phyloP scores from a whole-genome alignment of 805 yeast genomes.

The Sugiyamaella floridensis region DNA sequence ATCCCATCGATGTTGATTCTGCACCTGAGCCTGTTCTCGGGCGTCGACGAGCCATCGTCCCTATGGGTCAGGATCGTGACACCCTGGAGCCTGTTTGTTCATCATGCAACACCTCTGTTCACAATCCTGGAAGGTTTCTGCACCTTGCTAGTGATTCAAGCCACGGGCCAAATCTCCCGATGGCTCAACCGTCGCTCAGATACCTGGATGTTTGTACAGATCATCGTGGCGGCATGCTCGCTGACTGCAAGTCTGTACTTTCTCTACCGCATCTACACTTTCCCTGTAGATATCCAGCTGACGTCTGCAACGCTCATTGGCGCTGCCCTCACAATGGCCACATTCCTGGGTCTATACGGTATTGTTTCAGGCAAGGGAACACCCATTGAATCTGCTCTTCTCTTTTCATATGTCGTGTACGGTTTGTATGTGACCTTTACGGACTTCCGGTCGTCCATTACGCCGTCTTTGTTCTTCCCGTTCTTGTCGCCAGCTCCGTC shows the following conservation, averaged over 20 bases:
- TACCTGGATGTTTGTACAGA: conserved; percentile 67
- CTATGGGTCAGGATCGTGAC: conserved; percentile 38
- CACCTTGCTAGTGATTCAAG: conserved; percentile 83
- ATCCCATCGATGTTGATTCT: conserved; percentile 76
- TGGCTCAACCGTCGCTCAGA: conserved; percentile 69
- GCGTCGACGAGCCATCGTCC: conserved; percentile 9
- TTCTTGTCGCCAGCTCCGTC: conserved; percentile 6
- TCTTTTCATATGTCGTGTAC: conserved; percentile 86
- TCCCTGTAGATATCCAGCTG: conserved; percentile 58
- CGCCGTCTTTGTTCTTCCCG: conserved; percentile 16
- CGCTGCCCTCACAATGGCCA: conserved; percentile 68
- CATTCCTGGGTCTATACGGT: conserved; percentile 73
- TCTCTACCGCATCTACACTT: conserved; percentile 73
- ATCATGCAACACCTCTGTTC: conserved; percentile 82
- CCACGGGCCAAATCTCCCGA: conserved; percentile 73
- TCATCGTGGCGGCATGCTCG: conserved; percentile 65
- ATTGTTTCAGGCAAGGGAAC: conserved; percentile 77
- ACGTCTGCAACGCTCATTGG: conserved; percentile 80
- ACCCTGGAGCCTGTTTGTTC: conserved; percentile 66
- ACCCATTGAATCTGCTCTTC: conserved; percentile 80
- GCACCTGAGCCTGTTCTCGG: conserved; percentile 31
- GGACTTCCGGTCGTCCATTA: conserved; percentile 48
- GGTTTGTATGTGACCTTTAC: conserved; percentile 92
- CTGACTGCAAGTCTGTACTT: conserved; percentile 73
- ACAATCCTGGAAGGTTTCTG: conserved; percentile 91